Base-by-base conservation (phyloP, 495 filamentous ascomycete species). In the Hyaloscypha hepaticicola region DNA sequence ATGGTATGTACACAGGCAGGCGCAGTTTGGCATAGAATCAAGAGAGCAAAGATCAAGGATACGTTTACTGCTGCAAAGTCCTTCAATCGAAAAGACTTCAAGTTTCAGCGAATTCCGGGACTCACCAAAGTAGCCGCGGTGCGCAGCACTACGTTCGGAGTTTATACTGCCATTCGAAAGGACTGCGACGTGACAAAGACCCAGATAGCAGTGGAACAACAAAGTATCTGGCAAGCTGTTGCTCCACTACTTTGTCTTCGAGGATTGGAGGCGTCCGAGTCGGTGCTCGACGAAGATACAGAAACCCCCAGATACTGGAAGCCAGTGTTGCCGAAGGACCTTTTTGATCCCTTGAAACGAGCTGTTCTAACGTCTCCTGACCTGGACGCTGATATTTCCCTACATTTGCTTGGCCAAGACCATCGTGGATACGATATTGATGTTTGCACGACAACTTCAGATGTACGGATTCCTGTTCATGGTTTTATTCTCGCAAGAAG, bases 1-100 rank as follows among this genome's bases (percentile, higher is more conserved):
- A 96, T 99, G 63, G 86, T 99, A 63, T 93, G 91, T 68, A 98
- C 95, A 1, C 82, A 91, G 62, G 92, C 91, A 38, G 95, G 95
- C 6, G 93, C 90, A 51, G 93, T 97, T 1, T 99, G 93, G 93
- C 86, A 83, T 61, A 87, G 94, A 53, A 83, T 91, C 61, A 92
- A 90, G 69, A 83, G 96, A 67, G 80, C 83, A 9, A 94, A 93
- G 65, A 84, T 85, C 64, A 96, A 96, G 70, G 87, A 91, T 70
- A 81, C 87, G 0, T 84, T 79, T 58, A 77, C 80, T 5, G 70
- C 74, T 66, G 12, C 73, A 71, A 6, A 87, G 85, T 25, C 74
- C 79, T 51, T 87, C 82, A 72, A 62, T 24, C 78, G 82, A n/a
- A 91, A 90, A 67, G 91, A 96, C 67, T 96, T 91, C 78, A 98